Evolutionary conservation across 2,329 filamentous ascomycete species (phyloP).

Genomic region (Endoconidiophora polonica): DNA sequence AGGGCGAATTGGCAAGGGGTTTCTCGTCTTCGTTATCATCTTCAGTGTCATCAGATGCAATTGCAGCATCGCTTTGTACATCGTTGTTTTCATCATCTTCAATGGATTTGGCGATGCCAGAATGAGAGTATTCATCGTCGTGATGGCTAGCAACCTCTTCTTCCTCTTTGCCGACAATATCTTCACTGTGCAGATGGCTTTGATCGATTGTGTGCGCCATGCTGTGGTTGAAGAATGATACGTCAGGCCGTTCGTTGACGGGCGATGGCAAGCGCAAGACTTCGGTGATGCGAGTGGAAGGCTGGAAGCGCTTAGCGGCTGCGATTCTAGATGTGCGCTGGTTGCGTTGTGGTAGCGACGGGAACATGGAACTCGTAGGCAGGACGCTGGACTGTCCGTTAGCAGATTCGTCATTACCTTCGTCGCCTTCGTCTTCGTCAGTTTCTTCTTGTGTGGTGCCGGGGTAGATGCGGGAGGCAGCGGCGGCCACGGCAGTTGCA

Average conservation of each 20-base stretch:
- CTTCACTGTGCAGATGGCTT: constrained; percentile 3
- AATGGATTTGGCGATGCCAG: constrained; percentile 1
- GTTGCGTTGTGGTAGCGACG: constrained; percentile 18
- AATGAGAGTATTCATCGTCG: neutral
- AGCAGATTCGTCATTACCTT: neutral
- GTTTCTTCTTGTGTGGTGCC: constrained; percentile 4
- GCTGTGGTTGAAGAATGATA: constrained; percentile 9
- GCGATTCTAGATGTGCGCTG: neutral
- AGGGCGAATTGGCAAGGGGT: neutral
- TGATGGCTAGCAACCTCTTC: neutral
- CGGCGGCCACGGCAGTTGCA: constrained; percentile 10
- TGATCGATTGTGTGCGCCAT: constrained; percentile 13
- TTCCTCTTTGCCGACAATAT: neutral
- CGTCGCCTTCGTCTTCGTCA: neutral
- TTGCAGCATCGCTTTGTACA: constrained; percentile 10
- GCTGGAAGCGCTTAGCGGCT: neutral
- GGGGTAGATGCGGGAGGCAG: constrained; percentile 6
- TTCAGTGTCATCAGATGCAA: constrained; percentile 6
- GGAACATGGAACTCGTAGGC: constrained; percentile 26
- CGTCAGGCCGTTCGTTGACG: constrained; percentile 1
- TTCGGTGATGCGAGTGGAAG: neutral
- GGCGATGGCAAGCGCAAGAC: neutral
- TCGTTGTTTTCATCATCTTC: constrained; percentile 2
- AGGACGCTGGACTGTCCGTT: constrained; percentile 14
- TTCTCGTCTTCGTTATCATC: neutral